A percentile compares a stretch with the other conserved stretches of the same genome.
These are phyloP conservation scores for Epichloe hybrida DNA, from an alignment of 2,329 filamentous ascomycete species.

Conservation along the genomic window DNA sequence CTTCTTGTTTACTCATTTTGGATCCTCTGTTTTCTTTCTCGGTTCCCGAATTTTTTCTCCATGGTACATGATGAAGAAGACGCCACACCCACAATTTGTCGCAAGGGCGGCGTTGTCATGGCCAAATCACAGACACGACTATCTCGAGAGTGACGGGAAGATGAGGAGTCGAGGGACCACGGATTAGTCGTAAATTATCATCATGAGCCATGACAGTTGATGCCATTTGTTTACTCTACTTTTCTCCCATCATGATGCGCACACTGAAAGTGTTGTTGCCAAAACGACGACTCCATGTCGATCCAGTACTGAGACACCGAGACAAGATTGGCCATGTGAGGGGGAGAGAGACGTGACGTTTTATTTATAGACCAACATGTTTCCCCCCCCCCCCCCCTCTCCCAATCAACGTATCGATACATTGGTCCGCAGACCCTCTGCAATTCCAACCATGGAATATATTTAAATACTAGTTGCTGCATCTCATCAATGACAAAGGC, in stretches of 20 bases:
- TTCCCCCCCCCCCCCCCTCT: too few species aligned
- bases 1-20: too few species aligned
- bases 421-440: too few species aligned
- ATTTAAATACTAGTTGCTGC: too few species aligned
- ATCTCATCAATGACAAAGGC: too few species aligned
- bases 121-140: conserved; percentile 1
- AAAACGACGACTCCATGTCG: background rate
- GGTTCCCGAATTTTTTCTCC: background rate
- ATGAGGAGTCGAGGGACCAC: background rate
- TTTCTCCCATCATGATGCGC: background rate
- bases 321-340: too few species aligned
- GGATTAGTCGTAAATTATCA: background rate
- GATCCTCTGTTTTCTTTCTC: background rate
- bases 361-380: too few species aligned
- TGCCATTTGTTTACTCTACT: background rate
- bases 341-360: too few species aligned
- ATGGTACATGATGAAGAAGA: too few species aligned
- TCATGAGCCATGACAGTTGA: conserved; percentile 4
- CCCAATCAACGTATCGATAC: too few species aligned
- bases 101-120: background rate
- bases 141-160: background rate
- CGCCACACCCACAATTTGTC: background rate
- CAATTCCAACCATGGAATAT: too few species aligned
- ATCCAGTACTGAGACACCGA: too few species aligned
- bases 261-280: background rate